Percentiles rank a stretch among this genome's conserved stretches.
phyloP scores from a whole-genome alignment of 169 alveolate species.

The Eimeria praecox region DNA sequence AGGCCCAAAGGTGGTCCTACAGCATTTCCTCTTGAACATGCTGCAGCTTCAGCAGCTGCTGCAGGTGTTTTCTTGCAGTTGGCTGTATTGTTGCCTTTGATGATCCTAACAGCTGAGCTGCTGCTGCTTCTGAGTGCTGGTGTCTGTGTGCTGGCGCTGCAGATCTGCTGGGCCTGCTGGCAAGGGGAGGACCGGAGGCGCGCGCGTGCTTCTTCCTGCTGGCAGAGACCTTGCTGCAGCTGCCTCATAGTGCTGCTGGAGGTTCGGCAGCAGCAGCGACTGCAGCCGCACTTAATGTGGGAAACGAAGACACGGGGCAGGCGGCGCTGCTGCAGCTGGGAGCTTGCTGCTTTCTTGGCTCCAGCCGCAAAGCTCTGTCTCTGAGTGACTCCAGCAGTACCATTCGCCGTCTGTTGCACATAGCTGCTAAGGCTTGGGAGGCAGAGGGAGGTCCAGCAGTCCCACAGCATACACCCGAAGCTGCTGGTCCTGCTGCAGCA shows the following conservation, averaged over 20 bases:
- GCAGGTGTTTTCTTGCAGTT: background rate
- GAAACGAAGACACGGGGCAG: constrained; percentile 20
- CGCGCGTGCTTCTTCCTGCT: constrained; percentile 67
- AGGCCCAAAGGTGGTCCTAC: background rate
- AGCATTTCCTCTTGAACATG: background rate
- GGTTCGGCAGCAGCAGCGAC: background rate
- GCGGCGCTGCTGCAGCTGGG: constrained; percentile 16
- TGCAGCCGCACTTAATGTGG: constrained; percentile 10
- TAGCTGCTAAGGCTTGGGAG: constrained; percentile 15
- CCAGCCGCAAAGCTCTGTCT: constrained; percentile 36
- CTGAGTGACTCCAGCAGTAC: constrained; percentile 36
- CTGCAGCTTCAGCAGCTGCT: constrained; percentile 13
- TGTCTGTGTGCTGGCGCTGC: constrained; percentile 5
- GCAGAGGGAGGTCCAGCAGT: constrained; percentile 7
- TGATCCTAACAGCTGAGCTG: background rate
- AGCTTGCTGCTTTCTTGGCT: constrained; percentile 14
- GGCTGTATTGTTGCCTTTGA: background rate
- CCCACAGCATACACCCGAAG: background rate
- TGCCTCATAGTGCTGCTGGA: constrained; percentile 12
- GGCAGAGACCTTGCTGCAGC: constrained; percentile 44
- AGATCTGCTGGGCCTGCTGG: constrained; percentile 43
- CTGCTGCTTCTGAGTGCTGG: background rate
- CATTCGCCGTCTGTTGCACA: constrained; percentile 18
- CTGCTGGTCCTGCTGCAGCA: constrained; percentile 8
- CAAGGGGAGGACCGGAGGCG: constrained; percentile 34